Base-by-base conservation (phyloP, 2,329 filamentous ascomycete species). In the Verticillium klebahnii region DNA sequence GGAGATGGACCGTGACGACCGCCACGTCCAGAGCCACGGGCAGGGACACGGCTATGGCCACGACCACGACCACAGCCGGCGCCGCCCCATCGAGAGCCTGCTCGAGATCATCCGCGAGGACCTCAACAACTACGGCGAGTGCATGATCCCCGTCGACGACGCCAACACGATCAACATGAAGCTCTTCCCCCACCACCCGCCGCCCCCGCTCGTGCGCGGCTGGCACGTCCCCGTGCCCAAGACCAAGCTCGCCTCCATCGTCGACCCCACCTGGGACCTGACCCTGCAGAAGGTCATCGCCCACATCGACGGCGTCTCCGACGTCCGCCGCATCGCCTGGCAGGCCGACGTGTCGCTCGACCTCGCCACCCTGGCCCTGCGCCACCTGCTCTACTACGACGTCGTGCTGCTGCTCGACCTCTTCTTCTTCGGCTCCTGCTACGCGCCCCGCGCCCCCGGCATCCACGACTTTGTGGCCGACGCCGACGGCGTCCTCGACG, bases 151-250 rank as follows among this genome's bases (percentile, higher is more conserved):
- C 0, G 94, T 97, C 66, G 91, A 97, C 74, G 92, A 96, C 67
- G 88, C 92, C 64, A 97, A 97, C 74, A 97, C 92, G 0, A 88
- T 97, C 75, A 97, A 97, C 76, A 91, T 97, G 83, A 97, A 97
- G 77, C 85, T 97, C 58, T 97, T 97, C 74, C 93, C 92, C 0
- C 88, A 91, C 56, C 90, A 94, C 69, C 82, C 87, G 1, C 85
- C 88, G 17, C 93, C 93, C 2, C 88, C 92, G 0, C 82, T 87
- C 3, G 89, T 98, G 61, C 88, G 89, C 69, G 86, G 90, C 56
- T 97, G 92, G 89, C 92, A 98, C 71, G 95, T 99, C 2, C 95
- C 95, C 4, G 85, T 99, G 25, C 82, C 82, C 68, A 89, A 88
- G 73, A 86, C 86, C 71, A 88, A 87, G 67, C 84, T 89, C 64